Evolutionary conservation across 1,139 yeast genomes (phyloP).

Genomic region (Geotrichum candidum): DNA sequence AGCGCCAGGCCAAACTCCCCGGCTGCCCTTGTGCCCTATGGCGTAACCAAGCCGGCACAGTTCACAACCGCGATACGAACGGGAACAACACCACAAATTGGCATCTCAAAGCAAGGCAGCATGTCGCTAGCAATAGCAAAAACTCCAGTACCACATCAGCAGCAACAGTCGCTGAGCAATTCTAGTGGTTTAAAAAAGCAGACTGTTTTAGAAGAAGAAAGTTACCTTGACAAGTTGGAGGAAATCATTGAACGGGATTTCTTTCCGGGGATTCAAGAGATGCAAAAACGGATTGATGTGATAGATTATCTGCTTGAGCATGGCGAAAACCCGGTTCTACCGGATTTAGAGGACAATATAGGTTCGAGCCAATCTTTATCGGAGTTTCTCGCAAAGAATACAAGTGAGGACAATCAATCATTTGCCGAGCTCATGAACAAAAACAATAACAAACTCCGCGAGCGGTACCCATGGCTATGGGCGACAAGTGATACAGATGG

Average conservation of each 20-base stretch:
- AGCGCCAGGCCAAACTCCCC: not conserved
- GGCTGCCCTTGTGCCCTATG: not conserved
- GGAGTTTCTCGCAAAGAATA: constrained; percentile 29
- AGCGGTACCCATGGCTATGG: constrained; percentile 28
- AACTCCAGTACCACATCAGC: constrained; percentile 4
- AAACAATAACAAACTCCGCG: constrained; percentile 22
- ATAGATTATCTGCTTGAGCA: constrained; percentile 14
- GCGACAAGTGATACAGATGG: constrained; percentile 21
- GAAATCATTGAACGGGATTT: constrained; percentile 31
- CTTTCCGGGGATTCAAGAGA: constrained; percentile 25
- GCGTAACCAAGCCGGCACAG: not conserved
- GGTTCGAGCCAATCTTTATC: constrained; percentile 18
- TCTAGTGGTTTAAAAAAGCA: not conserved
- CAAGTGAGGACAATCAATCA: constrained; percentile 35
- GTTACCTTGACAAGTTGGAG: constrained; percentile 26
- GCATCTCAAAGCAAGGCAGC: constrained; percentile 6
- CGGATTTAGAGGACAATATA: constrained; percentile 8
- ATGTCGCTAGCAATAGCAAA: constrained; percentile 7
- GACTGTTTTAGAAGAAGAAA: constrained; percentile 30
- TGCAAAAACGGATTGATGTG: constrained; percentile 12
- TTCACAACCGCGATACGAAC: constrained; percentile 1
- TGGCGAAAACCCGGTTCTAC: constrained; percentile 7
- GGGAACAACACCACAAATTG: constrained; percentile 13
- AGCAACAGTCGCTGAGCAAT: not conserved
- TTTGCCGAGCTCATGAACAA: constrained; percentile 27